A percentile compares a stretch with the other conserved stretches of the same genome.
Conservation (phyloP, 176 grass and related monocot species). For the Cymbopogon citratus region DNA sequence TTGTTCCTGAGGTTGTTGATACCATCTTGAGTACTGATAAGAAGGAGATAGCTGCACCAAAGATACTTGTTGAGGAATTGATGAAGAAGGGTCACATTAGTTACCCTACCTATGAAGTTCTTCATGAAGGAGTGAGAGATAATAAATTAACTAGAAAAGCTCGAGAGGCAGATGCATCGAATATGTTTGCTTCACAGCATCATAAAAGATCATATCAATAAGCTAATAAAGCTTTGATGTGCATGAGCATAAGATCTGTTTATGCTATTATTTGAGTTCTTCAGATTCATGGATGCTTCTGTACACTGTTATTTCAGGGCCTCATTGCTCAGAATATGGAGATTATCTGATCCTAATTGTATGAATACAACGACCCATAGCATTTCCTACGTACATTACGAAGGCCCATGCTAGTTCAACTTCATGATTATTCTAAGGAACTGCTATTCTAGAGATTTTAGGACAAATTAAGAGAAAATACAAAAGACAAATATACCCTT, state of each 20-base stretch:
- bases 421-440: constrained; percentile 29
- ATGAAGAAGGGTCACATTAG: constrained; percentile 89
- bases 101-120: constrained; percentile 79
- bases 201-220: constrained; percentile 8
- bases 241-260: background rate
- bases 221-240: background rate
- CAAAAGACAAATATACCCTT: background rate
- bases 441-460: background rate
- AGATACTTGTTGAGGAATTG: constrained; percentile 94
- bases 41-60: constrained; percentile 89
- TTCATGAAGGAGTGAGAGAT: constrained; percentile 90
- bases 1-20: constrained; percentile 65
- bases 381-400: constrained; percentile 13
- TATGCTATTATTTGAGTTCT: constrained; percentile 10
- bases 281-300: background rate
- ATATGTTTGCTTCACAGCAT: background rate
- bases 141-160: constrained; percentile 53
- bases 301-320: constrained; percentile 6
- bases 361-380: background rate
- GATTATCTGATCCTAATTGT: constrained; percentile 12
- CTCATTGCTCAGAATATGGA: constrained; percentile 23
- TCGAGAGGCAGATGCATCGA: constrained; percentile 15
- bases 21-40: constrained; percentile 84
- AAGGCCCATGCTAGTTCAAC: constrained; percentile 43
- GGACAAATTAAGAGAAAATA: background rate